Base-by-base conservation (phyloP, 495 filamentous ascomycete genomes). In the Daldinia loculata region DNA sequence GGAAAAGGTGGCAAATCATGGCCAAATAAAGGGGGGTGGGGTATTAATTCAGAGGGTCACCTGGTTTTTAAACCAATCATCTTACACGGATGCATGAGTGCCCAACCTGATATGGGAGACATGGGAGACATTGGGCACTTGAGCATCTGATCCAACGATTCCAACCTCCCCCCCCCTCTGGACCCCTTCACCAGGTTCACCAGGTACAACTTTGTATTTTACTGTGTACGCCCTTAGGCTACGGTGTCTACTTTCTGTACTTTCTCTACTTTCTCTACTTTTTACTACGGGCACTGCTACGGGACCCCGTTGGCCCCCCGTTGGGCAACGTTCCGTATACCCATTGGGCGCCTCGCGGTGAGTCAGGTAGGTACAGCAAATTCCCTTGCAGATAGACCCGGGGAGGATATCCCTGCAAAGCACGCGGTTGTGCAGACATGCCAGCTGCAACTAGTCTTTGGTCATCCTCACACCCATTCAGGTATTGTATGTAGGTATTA, bases 331-430 rank as follows among this genome's bases (percentile, higher is more conserved):
- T 66, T 66, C 66, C 65, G 26, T 59, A 27, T 66, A 73, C 27
- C 43, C 51, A 73, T 73, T 73, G 70, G 70, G 70, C 66, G 70
- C 70, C 70, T 73, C 61, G 62, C 70, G 66, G 70, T 73, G 70
- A 73, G 61, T 73, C 70, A 73, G 62, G 70, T 69, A 69, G 61
- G 64, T 63, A 72, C 64, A 72, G 56, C 70, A 60, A 66, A 57
- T 69, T 69, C 65, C 66, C 70, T 69, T 73, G 70, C 70, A 69
- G 70, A 55, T 36, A 6, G 69, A 66, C 70, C 70, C 66, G 66
- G 66, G 61, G 62, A 73, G 62, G 57, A 61, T 24, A 73, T 73
- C 70, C 70, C 69, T 52, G 70, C 61, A 38, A 48, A 65, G 70
- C 70, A 73, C 70, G 70, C 70, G 70, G 70, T 51, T 34, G 53